Conservation (phyloP, 148 eudicot species). For the Hydrangea macrophylla region DNA sequence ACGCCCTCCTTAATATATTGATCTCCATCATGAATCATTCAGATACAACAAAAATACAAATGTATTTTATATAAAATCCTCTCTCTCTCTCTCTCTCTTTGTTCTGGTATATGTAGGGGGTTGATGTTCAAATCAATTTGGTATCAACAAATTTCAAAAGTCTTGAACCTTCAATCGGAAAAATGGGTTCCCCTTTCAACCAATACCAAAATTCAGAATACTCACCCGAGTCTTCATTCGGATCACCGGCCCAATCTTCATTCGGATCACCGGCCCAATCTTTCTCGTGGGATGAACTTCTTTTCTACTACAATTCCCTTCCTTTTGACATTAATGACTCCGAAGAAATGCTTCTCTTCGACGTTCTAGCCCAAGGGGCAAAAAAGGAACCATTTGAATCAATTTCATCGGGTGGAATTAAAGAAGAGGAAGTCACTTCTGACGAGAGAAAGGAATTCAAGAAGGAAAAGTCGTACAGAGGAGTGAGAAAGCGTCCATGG, state of each 20-base stretch:
- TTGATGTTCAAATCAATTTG: neutral
- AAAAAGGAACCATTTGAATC: neutral
- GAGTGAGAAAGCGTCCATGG: constrained; percentile 20
- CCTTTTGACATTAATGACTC: constrained; percentile 18
- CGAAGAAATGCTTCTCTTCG: constrained; percentile 17
- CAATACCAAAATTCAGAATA: constrained; percentile 11
- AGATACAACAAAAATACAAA: too few species aligned
- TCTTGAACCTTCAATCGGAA: neutral
- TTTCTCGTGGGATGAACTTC: constrained; percentile 5
- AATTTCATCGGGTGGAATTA: neutral
- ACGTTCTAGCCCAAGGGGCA: constrained; percentile 1
- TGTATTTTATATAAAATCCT: neutral
- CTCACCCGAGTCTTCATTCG: constrained; percentile 12
- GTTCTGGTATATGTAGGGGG: neutral
- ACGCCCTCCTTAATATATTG: neutral
- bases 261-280: constrained; percentile 8
- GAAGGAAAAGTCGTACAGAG: constrained; percentile 14
- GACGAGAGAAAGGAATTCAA: neutral
- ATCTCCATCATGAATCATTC: neutral
- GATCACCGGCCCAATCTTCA: constrained; percentile 15
- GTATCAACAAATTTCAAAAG: neutral
- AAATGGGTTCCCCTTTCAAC: constrained; percentile 7
- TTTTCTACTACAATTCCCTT: constrained; percentile 1
- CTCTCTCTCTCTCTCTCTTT: too few species aligned
- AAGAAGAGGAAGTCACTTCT: constrained; percentile 8